Evolutionary conservation across 2,329 filamentous ascomycete genomes (phyloP).

Genomic region (Sclerotinia spermophila): DNA sequence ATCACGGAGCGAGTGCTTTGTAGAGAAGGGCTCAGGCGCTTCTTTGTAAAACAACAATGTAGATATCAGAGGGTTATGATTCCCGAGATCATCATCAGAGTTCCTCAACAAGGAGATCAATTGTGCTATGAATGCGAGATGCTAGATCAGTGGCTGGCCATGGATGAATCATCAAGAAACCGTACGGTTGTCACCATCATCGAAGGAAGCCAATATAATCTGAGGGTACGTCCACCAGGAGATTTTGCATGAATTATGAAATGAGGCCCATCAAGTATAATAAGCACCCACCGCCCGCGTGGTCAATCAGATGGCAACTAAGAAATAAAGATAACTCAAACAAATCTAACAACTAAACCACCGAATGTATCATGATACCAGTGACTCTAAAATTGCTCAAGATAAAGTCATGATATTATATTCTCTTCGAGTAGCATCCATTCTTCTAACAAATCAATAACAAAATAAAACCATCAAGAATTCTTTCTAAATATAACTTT

Average conservation of each 20-base stretch:
- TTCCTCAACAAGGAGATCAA: neutral
- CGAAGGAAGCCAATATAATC: neutral
- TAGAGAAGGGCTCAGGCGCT: neutral
- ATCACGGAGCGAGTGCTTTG: neutral
- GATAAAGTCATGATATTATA: no score
- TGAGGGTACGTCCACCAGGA: neutral
- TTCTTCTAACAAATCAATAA: neutral
- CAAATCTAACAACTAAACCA: neutral
- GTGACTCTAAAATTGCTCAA: neutral
- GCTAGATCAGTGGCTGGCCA: neutral
- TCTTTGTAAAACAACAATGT: neutral
- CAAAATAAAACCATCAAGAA: no score
- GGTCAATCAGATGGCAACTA: neutral
- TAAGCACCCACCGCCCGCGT: neutral
- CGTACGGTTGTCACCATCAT: neutral
- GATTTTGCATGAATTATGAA: neutral
- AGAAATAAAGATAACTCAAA: neutral
- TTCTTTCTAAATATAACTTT: no score
- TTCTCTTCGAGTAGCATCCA: neutral
- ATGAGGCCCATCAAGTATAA: neutral
- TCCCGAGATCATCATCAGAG: neutral
- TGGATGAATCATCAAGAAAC: neutral
- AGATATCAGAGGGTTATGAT: neutral
- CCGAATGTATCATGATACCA: neutral
- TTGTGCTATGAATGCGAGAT: neutral